A percentile compares a stretch with the other conserved stretches of the same genome.
Evolutionary conservation across 1,139 yeast species (phyloP).

Genomic region (Arxiozyma slooffiae): DNA sequence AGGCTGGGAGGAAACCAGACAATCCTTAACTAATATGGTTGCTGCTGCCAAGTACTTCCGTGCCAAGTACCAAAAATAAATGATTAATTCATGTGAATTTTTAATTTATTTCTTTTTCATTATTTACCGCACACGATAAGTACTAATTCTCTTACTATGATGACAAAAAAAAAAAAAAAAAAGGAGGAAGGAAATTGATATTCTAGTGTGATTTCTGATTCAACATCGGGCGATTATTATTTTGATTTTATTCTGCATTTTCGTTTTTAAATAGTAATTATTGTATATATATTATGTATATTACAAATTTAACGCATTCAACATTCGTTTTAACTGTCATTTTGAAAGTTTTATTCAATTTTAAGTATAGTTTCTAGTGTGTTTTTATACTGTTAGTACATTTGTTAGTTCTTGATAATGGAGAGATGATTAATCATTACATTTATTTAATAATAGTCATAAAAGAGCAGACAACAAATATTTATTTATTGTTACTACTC

Average conservation of each 20-base stretch:
- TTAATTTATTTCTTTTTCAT: neutral
- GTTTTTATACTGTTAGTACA: neutral
- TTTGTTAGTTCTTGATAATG: too few relatives aligned
- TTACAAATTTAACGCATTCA: slow-evolving; percentile 28
- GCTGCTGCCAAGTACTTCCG: slow-evolving; percentile 97
- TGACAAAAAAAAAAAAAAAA: slow-evolving; percentile 4
- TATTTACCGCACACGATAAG: neutral
- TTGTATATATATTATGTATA: slow-evolving; percentile 14
- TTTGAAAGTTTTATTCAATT: neutral
- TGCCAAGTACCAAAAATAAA: slow-evolving; percentile 36
- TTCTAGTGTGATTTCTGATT: slow-evolving; percentile 3
- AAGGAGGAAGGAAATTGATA: neutral
- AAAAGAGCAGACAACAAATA: too few relatives aligned
- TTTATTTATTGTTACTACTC: too few relatives aligned
- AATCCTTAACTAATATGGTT: slow-evolving; percentile 93
- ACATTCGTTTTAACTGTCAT: slow-evolving; percentile 27
- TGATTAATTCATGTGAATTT: neutral
- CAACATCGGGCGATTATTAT: slow-evolving; percentile 12
- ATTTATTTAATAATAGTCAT: too few relatives aligned
- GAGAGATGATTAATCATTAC: too few relatives aligned
- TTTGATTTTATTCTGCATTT: slow-evolving; percentile 5
- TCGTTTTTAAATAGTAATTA: neutral
- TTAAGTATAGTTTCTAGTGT: neutral
- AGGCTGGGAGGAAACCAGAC: slow-evolving; percentile 86
- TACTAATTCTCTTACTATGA: slow-evolving; percentile 1